Evolutionary conservation across 2,329 filamentous ascomycete genomes (phyloP), one percentile per base, ranked within the genome.

Genomic region (Ciborinia camelliae): DNA sequence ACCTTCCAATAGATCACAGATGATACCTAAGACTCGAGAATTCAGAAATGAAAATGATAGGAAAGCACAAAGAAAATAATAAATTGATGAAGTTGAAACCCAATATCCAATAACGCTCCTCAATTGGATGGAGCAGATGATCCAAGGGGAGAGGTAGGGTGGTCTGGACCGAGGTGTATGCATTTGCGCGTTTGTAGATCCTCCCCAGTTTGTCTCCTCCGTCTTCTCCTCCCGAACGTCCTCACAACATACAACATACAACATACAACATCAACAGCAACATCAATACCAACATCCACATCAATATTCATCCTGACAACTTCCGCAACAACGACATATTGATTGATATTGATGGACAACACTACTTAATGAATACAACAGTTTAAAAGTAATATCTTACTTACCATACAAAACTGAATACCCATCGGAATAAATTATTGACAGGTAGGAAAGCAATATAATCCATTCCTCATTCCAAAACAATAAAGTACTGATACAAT

Each of bases 401-500:
- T 5, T 47, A 3, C 54, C 28, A 9, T 35, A 47, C 15, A 26
- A 59, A 26, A 3, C 6, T 35, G 14, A 47, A 47, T 15, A 37
- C 30, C 41, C 14, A 14, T 59, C 55, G 55, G 55, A 59, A 59
- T 20, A 18, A 59, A 58, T 47, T 47, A 47, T 59, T 37, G 41
- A 37, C 55, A 59, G 30, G 41, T 59, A 30, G 41, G 30, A 59
- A 37, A 35, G 37, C 41, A 8, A 59, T 12, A 47, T 18, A 35
- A 47, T 28, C 55, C 55, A 47, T 47, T 47, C 35, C 39, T 58
- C 54, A 20, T 47, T 58, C 28, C 41, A 58, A 35, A 32, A 20
- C 55, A 58, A 39, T 47, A 47, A 58, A 32, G 54, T n/a, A 30
- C 20, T 32, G 26, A 18, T 48, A 53, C 4, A 53, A 37, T 10